Base-by-base conservation (phyloP, 2,329 filamentous ascomycete species). In the Epichloe glyceriae region DNA sequence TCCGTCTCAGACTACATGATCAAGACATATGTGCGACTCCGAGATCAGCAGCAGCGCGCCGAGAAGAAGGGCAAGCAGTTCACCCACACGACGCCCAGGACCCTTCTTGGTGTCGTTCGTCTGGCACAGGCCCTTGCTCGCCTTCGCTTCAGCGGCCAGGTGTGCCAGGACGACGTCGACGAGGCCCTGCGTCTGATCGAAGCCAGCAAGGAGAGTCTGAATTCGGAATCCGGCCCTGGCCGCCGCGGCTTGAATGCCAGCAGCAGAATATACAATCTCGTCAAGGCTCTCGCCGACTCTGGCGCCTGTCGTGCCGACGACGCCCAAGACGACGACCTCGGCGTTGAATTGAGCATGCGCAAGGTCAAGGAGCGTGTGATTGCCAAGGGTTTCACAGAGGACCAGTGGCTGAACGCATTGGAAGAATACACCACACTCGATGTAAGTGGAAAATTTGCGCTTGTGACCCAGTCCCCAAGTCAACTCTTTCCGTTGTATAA, bases 311-410 rank as follows among this genome's bases (percentile, higher is more conserved):
- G 86, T 41, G 82, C 88, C 45, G 88, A 87, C 35, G 75, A 77
- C 30, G 75, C 64, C 58, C 86, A 75, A 0, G 74, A 75, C 3
- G 74, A 75, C 19, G 73, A 71, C 50, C 63, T 67, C 37, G 73
- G 75, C 15, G 65, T 77, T 19, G 90, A 96, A 68, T 71, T 98
- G 60, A 93, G 85, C 67, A 78, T 98, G 73, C 80, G 86, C 58
- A 86, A 88, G 68, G 88, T 98, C 53, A 81, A 90, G 65, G 90
- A 96, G 68, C 74, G 93, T 57, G 89, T 98, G 33, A 76, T 97
- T 60, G 93, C 90, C 49, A 96, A 95, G 77, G 93, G 93, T 3
- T 98, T 96, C 68, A 98, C 91, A 0, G 85, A 89, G 57, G 88
- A 97, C 67, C 90, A 98, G 68, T 89, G 95, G 71, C 76, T 86